Evolutionary conservation across 208 protist species (phyloP).

Genomic region (Trichomonas vaginalis): DNA sequence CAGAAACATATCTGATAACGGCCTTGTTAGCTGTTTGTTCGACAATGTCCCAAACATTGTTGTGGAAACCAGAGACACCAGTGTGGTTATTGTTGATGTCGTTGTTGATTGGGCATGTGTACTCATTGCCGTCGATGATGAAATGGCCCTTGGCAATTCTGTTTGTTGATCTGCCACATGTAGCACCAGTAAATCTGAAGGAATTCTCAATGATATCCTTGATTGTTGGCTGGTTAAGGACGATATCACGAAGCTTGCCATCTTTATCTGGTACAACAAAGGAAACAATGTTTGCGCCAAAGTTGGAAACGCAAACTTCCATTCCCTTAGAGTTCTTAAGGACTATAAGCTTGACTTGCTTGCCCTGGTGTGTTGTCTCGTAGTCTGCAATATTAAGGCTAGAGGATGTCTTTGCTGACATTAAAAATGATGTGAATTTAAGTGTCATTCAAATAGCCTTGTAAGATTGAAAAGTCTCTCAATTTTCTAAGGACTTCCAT

Average conservation of each 20-base stretch:
- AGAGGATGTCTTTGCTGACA: neutral
- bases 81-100: neutral
- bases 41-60: neutral
- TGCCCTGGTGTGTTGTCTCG: neutral
- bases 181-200: neutral
- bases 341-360: neutral
- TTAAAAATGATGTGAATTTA: neutral
- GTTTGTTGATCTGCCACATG: neutral
- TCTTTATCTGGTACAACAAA: neutral
- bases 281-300: neutral
- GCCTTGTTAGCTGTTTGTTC: neutral
- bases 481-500: too few relatives aligned
- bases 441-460: too few relatives aligned
- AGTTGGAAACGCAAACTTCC: conserved; percentile 11
- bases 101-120: neutral
- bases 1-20: neutral
- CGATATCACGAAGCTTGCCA: neutral
- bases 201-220: neutral
- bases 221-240: neutral
- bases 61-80: neutral
- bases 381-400: neutral
- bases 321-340: neutral
- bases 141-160: neutral
- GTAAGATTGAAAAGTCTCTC: too few relatives aligned
- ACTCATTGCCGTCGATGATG: neutral